phyloP scores from a whole-genome alignment of 176 grass and related monocot genomes.

The Dactylis glomerata region DNA sequence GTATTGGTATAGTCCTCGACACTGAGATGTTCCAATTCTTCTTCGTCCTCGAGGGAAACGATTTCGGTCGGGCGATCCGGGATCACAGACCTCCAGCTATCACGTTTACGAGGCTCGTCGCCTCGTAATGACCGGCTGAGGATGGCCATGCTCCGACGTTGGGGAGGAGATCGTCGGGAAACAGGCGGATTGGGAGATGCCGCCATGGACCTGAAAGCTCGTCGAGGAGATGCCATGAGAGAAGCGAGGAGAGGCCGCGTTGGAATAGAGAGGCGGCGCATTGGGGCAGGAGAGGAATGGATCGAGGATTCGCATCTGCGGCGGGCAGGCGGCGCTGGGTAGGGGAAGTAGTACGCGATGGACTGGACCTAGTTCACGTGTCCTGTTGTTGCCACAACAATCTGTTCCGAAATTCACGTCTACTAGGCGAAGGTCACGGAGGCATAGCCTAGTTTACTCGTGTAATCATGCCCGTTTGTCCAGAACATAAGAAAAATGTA shows the following conservation, averaged over 20 bases:
- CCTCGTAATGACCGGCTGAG: neutral
- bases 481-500: too few species aligned
- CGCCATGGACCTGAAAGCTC: neutral
- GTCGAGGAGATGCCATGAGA: neutral
- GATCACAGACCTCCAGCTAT: neutral
- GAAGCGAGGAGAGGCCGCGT: neutral
- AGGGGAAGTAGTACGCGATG: too few species aligned
- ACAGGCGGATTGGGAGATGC: neutral
- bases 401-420: too few species aligned
- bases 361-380: too few species aligned
- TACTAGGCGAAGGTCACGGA: too few species aligned
- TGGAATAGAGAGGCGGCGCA: neutral
- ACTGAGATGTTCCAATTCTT: neutral
- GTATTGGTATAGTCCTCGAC: neutral
- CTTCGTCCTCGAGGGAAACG: neutral
- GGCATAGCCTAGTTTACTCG: too few species aligned
- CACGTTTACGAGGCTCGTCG: neutral
- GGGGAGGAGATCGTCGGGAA: neutral
- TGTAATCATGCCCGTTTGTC: too few species aligned
- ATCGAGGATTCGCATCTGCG: neutral
- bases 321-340: too few species aligned
- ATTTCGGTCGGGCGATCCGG: neutral
- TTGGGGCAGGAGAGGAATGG: neutral
- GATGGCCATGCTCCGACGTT: neutral
- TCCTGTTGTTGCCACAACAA: too few species aligned